Evolutionary conservation across 2,329 filamentous ascomycete species (phyloP).

Genomic region (Aspergillus sp.): DNA sequence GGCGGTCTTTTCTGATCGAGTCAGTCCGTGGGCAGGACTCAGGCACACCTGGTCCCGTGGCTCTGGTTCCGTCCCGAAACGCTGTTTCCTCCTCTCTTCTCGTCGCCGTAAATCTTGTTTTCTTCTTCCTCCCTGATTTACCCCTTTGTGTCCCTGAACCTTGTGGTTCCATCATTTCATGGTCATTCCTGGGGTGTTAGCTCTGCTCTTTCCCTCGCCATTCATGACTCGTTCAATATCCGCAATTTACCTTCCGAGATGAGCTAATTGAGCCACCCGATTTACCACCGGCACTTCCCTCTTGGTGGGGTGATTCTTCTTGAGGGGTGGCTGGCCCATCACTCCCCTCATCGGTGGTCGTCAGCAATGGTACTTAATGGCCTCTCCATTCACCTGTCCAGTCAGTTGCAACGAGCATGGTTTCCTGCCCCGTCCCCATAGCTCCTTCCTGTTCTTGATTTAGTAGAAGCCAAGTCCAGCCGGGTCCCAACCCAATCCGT

Average conservation of each 20-base stretch:
- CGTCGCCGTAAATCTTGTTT: conserved; percentile 8
- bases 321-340: not conserved
- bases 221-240: not conserved
- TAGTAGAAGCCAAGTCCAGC: not conserved
- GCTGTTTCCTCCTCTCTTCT: conserved; percentile 13
- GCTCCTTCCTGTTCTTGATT: no score
- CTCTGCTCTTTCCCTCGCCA: not conserved
- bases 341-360: not conserved
- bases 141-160: not conserved
- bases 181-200: not conserved
- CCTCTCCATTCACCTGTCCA: not conserved
- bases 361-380: not conserved
- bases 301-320: not conserved
- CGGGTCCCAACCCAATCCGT: not conserved
- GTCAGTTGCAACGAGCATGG: not conserved
- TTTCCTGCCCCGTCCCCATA: no score
- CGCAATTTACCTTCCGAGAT: not conserved
- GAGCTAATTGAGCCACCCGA: not conserved
- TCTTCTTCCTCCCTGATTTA: conserved; percentile 1
- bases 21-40: conserved; percentile 11
- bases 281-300: not conserved
- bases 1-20: conserved; percentile 2
- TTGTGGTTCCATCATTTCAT: not conserved
- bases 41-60: conserved; percentile 22
- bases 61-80: conserved; percentile 28